Base-by-base conservation (phyloP, 768 basidiomycete genomes). In the Imleria badia region DNA sequence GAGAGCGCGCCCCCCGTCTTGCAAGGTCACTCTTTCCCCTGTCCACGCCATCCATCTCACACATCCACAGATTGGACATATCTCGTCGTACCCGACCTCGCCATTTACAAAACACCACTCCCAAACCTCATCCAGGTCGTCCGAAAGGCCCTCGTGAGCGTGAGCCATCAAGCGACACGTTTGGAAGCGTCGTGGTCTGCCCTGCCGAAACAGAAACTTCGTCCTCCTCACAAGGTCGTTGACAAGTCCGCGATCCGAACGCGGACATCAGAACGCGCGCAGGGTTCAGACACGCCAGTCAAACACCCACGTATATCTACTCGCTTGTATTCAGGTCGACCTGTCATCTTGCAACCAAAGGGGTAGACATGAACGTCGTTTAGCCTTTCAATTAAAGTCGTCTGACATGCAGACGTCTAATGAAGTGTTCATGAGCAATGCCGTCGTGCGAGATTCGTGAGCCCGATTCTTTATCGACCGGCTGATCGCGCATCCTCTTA, bases 41-140 rank as follows among this genome's bases (percentile, higher is more conserved):
- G 2, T n/a, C 9, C 26, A n/a, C 19, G 12, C 5, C 23, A 23
- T 33, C 26, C n/a, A 15, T 44, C 53, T 62, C 10, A 58, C 40
- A 12, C 3, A 0, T 5, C 15, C 7, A 5, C 22, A 70, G 70
- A 46, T 34, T 70, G 70, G 69, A 63, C 66, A 35, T 71, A 69
- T 46, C 52, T 71, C 19, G 56, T 68, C 22, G 22, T 58, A 15
- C 70, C 70, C 19, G 38, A 49, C 30, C 55, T 69, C 29, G n/a
- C 59, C 45, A 43, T 60, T 2, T 72, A 68, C 45, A 70, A 36
- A 43, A 60, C 50, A 36, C 65, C 68, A 12, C 52, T 71, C 2
- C 58, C 63, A 2, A 56, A 54, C 20, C 59, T 72, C 34, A 43
- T 72, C 15, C 51, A 49, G 13, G 31, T 48, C n/a, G 55, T 72